Percentiles rank a stretch among this genome's conserved stretches.
phyloP scores from a whole-genome alignment of 2,329 filamentous ascomycete species.

The Seiridium unicorne region DNA sequence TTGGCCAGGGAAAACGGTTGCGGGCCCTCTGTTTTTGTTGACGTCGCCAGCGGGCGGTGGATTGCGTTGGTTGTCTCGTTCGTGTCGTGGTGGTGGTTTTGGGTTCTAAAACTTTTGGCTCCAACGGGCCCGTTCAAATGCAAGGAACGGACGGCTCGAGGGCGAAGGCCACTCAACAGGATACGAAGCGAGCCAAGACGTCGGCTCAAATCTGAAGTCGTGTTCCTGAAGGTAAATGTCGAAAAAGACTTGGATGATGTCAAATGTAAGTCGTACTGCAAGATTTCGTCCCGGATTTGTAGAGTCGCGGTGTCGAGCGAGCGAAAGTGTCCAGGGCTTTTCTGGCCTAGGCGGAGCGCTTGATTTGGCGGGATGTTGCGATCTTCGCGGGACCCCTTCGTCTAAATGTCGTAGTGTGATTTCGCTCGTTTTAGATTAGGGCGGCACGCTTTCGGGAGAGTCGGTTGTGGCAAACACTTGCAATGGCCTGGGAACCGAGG shows the following conservation, averaged over 20 bases:
- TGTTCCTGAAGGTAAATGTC: too few species aligned
- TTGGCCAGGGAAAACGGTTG: not conserved
- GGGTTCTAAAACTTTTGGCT: not conserved
- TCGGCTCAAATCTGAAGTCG: not conserved
- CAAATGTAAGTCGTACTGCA: too few species aligned
- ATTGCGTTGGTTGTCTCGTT: not conserved
- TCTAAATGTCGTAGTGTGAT: conserved; percentile 7
- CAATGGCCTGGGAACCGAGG: not conserved
- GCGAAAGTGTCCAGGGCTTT: not conserved
- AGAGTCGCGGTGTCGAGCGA: not conserved
- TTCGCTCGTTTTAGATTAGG: conserved; percentile 11
- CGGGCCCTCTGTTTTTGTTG: not conserved
- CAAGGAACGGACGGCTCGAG: not conserved
- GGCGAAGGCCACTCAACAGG: not conserved
- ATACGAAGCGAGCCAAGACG: not conserved
- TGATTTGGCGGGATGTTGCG: conserved; percentile 4
- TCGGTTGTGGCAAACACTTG: too few species aligned
- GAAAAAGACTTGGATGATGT: too few species aligned
- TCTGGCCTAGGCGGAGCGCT: not conserved
- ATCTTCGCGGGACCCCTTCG: conserved; percentile 10
- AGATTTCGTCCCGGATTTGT: not conserved
- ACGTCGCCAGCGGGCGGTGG: not conserved
- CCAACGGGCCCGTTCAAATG: conserved; percentile 7
- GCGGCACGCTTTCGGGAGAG: not conserved
- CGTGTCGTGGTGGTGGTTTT: not conserved